Base-by-base conservation (phyloP, 2,329 filamentous ascomycete genomes). In the Malbranchea zuffiana region DNA sequence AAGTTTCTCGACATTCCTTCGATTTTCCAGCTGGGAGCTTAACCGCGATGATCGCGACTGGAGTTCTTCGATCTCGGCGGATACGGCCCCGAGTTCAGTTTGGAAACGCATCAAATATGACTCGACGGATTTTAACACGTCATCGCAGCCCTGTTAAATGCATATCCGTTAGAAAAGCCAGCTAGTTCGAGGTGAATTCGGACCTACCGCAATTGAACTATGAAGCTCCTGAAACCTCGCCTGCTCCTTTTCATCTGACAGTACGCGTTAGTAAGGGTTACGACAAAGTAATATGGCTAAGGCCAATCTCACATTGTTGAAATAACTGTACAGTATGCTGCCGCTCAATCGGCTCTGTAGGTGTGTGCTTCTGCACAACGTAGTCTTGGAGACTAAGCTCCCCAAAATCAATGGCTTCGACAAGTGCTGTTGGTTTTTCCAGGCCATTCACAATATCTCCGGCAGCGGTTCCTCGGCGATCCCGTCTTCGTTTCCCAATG, bases 121-220 rank as follows among this genome's bases (percentile, higher is more conserved):
- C 63, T 98, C 88, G 37, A 98, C 90, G 0, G 87, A 94, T 59
- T 79, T 82, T 30, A 96, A 72, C 34, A 96, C 84, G 55, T 93
- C 82, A 60, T 98, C 90, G 63, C 88, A 98, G 34, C 84, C 82
- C 55, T 49, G 32, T 32, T 30, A 32, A 41, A 39, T 18, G 37
- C 3, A 20, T 32, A 10, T 41, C 17, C 12, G 23, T 25, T 7
- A 11, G 6, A 17, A 13, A 21, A 32, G 18, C 19, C 16, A 11
- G 8, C 11, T 11, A 20, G 31, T 5, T 12, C 8, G 8, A 23
- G 5, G 2, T 28, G 18, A 28, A 11, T 15, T 23, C 11, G 12
- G n/a, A 32, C 51, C 33, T 53, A 65, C 65, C 26, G 69, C 52
- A 51, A 98, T 96, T 3, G 87, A 92, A 51, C 74, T 76, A 60